Conservation (phyloP, 768 basidiomycete genomes). For the Boletus speciosus region DNA sequence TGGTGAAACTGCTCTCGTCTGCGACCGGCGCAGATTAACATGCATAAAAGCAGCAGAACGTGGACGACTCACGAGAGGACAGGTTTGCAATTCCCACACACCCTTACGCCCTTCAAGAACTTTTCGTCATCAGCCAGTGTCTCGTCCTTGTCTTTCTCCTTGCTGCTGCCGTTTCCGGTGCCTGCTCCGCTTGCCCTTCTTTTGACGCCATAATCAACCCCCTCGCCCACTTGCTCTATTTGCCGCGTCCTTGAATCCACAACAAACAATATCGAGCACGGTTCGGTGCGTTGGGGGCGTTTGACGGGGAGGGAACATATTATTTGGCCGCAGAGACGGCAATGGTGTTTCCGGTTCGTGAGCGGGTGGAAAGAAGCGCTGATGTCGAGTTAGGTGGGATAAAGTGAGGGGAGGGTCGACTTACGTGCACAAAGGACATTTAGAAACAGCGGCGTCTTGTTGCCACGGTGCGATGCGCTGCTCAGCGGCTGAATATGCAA, state of each 20-base stretch:
- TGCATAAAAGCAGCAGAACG: too few species aligned
- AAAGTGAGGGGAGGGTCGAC: constrained; percentile 20
- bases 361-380: constrained; percentile 80
- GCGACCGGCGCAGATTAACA: neutral
- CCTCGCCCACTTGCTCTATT: constrained; percentile 83
- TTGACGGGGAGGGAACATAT: constrained; percentile 87
- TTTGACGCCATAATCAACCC: constrained; percentile 79
- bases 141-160: constrained; percentile 37
- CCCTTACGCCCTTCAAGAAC: constrained; percentile 83
- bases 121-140: constrained; percentile 65
- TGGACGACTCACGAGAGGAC: constrained; percentile 65
- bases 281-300: constrained; percentile 56
- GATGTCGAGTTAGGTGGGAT: constrained; percentile 7
- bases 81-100: constrained; percentile 81
- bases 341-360: constrained; percentile 94
- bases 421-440: constrained; percentile 85
- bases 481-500: constrained; percentile 57
- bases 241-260: constrained; percentile 74
- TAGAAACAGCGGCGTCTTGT: constrained; percentile 68
- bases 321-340: constrained; percentile 87
- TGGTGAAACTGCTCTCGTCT: constrained; percentile 81
- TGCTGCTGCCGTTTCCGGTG: constrained; percentile 20
- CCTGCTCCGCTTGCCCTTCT: constrained; percentile 33
- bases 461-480: constrained; percentile 96
- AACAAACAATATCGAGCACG: constrained; percentile 81